Percentiles rank a stretch among this genome's conserved stretches.
These are phyloP conservation scores for Batkoa obscura DNA, from an alignment of 371 early-diverging fungal genomes.

Conservation along the genomic window DNA sequence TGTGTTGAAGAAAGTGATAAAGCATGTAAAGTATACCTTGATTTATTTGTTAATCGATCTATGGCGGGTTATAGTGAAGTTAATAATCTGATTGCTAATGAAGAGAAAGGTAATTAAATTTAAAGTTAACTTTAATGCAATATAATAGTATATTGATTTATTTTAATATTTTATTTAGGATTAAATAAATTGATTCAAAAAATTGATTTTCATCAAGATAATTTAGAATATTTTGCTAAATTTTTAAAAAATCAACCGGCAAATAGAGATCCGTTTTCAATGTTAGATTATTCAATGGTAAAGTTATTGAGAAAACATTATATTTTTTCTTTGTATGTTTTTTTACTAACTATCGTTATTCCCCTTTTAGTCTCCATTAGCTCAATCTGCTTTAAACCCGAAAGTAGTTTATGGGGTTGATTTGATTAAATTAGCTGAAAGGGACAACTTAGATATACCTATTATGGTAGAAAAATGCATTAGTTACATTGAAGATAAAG, in stretches of 20 bases:
- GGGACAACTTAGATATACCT: slow-evolving; percentile 50
- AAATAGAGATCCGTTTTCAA: not conserved
- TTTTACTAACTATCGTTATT: not conserved
- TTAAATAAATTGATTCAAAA: not conserved
- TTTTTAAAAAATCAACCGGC: not conserved
- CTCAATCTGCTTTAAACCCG: slow-evolving; percentile 30
- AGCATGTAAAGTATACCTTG: not conserved
- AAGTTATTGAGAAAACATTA: not conserved
- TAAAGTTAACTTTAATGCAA: too few species aligned
- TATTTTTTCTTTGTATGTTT: not conserved
- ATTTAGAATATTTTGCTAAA: slow-evolving; percentile 1
- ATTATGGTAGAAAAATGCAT: slow-evolving; percentile 48
- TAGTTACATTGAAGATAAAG: slow-evolving; percentile 46
- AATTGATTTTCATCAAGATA: slow-evolving; percentile 1
- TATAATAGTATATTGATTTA: too few species aligned
- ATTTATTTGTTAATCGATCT: not conserved
- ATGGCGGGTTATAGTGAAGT: too few species aligned
- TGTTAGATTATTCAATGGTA: too few species aligned
- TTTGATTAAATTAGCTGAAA: slow-evolving; percentile 29
- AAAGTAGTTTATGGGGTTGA: slow-evolving; percentile 47
- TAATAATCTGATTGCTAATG: too few species aligned
- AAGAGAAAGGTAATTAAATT: too few species aligned
- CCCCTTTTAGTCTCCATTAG: slow-evolving; percentile 25
- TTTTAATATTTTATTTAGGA: too few species aligned
- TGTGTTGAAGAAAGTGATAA: not conserved